phyloP scores from a whole-genome alignment of 2,329 filamentous ascomycete genomes.

The Acrodontium crateriforme region DNA sequence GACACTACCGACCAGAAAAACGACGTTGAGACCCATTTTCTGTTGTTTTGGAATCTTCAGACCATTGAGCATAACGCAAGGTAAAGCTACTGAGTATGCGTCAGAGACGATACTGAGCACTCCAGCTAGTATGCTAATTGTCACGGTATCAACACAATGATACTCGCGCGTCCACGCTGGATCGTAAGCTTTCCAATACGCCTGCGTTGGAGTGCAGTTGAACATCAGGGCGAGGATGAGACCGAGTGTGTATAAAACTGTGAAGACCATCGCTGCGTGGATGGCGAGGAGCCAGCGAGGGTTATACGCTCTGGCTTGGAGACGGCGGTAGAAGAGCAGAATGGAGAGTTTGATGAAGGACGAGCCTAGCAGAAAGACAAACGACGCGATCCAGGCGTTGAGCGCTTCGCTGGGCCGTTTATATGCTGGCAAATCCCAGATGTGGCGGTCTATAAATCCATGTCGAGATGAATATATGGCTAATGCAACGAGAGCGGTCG shows the following conservation, averaged over 20 bases:
- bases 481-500: slow-evolving; percentile 12
- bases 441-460: slow-evolving; percentile 21
- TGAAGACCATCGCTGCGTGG: slow-evolving; percentile 25
- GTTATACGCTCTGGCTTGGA: slow-evolving; percentile 23
- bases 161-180: no score
- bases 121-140: slow-evolving; percentile 1
- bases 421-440: slow-evolving; percentile 23
- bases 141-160: no score
- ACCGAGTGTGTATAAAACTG: slow-evolving; percentile 24
- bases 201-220: slow-evolving; percentile 27
- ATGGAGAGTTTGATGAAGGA: slow-evolving; percentile 25
- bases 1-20: background rate
- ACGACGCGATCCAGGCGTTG: slow-evolving; percentile 22
- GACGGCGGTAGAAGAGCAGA: slow-evolving; percentile 29
- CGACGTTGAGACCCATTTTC: background rate
- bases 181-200: slow-evolving; percentile 28
- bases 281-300: slow-evolving; percentile 24
- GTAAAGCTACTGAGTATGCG: background rate
- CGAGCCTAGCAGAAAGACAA: slow-evolving; percentile 19
- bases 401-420: no score
- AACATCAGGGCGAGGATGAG: slow-evolving; percentile 23
- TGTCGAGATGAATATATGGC: slow-evolving; percentile 11
- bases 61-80: background rate
- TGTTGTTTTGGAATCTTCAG: background rate
- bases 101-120: background rate